Evolutionary conservation across 2,329 filamentous ascomycete genomes (phyloP).

Genomic region (Fusarium sp.): DNA sequence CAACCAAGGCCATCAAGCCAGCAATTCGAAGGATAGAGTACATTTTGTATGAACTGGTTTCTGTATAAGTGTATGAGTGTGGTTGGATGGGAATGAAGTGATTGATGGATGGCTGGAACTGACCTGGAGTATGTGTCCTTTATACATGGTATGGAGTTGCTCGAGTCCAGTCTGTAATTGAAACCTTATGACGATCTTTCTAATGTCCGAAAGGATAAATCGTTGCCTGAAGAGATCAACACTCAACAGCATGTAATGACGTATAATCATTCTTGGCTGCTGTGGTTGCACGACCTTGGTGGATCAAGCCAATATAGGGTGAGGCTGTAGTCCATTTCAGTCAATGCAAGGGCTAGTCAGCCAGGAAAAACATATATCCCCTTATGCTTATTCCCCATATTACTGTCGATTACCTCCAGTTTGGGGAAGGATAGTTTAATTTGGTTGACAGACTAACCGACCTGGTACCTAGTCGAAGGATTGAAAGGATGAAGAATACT

Average conservation of each 20-base stretch:
- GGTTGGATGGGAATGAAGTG: not conserved
- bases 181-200: not conserved
- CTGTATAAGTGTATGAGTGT: fast-evolving
- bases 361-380: not conserved
- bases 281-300: not conserved
- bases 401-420: not conserved
- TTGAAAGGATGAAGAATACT: not conserved
- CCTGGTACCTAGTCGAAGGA: not conserved
- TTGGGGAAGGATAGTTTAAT: not conserved
- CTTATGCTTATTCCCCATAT: not conserved
- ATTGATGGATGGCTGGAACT: too few species aligned
- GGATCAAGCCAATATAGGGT: not conserved
- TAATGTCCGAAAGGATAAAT: not conserved
- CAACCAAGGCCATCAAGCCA: not conserved
- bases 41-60: not conserved
- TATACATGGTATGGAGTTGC: not conserved
- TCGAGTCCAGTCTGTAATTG: too few species aligned
- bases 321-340: not conserved
- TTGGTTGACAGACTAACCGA: not conserved
- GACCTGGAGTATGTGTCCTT: not conserved
- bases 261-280: not conserved
- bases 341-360: fast-evolving
- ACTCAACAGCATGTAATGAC: not conserved
- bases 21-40: not conserved
- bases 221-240: not conserved